phyloP scores from a whole-genome alignment of 2,329 filamentous ascomycete species.

The Chaetomiaceae sp. region DNA sequence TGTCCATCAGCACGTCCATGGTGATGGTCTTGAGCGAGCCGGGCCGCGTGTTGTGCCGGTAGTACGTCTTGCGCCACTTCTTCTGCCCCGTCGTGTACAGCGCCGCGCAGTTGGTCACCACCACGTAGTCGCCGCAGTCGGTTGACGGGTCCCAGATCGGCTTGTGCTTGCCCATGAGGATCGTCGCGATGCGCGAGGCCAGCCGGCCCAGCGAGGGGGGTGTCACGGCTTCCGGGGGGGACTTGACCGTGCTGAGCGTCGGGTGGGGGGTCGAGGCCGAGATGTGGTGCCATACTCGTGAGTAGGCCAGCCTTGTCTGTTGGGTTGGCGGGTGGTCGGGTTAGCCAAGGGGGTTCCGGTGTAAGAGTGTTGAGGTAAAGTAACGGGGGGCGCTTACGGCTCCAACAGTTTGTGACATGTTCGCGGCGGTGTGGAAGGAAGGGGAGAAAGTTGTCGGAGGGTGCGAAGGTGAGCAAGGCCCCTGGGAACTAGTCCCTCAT shows the following conservation, averaged over 20 bases:
- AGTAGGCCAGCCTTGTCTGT: constrained; percentile 94
- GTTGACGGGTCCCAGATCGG: constrained; percentile 95
- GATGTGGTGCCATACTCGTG: constrained; percentile 85
- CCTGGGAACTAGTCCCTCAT: constrained; percentile 32
- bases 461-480: constrained; percentile 10
- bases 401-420: constrained; percentile 76
- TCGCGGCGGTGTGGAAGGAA: constrained; percentile 26
- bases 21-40: constrained; percentile 82
- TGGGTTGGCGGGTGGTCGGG: not conserved
- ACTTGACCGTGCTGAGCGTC: constrained; percentile 50
- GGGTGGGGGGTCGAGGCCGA: constrained; percentile 65
- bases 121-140: constrained; percentile 98
- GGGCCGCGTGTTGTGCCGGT: constrained; percentile 86
- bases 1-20: constrained; percentile 92
- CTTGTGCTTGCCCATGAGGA: constrained; percentile 98
- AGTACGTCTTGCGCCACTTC: constrained; percentile 90
- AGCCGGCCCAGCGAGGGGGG: constrained; percentile 83
- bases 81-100: constrained; percentile 89
- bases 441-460: constrained; percentile 24
- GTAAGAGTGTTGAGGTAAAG: too few relatives aligned
- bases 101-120: constrained; percentile 83
- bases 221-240: constrained; percentile 48
- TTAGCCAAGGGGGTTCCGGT: constrained; percentile 9
- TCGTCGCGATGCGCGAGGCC: constrained; percentile 77
- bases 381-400: constrained; percentile 53